These are phyloP conservation scores for Pichia nakasei DNA, from an alignment of 805 yeast species.

Conservation along the genomic window DNA sequence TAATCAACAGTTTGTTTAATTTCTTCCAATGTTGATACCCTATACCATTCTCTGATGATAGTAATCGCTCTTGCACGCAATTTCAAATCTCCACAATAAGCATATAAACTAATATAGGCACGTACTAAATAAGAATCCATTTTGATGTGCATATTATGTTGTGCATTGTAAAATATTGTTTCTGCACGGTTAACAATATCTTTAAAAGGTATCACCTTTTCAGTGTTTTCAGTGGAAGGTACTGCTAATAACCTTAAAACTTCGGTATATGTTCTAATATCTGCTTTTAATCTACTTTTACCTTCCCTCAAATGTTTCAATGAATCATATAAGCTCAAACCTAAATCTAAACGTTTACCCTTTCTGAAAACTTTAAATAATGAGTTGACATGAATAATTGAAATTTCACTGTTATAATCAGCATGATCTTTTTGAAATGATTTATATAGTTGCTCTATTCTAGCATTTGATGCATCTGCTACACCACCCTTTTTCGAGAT, in stretches of 20 bases:
- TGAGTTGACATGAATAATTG: conserved; percentile 37
- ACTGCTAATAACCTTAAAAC: conserved; percentile 16
- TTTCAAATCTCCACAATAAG: conserved; percentile 19
- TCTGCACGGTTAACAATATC: conserved; percentile 18
- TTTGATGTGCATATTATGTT: conserved; percentile 11
- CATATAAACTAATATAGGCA: conserved; percentile 20
- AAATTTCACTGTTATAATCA: conserved; percentile 21
- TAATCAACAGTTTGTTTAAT: conserved; percentile 12
- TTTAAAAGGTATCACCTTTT: conserved; percentile 5
- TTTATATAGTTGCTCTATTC: conserved; percentile 27
- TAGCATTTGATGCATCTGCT: conserved; percentile 24
- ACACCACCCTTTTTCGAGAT: conserved; percentile 1
- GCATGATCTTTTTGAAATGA: conserved; percentile 26
- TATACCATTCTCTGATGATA: conserved; percentile 22
- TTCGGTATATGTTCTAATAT: conserved; percentile 28
- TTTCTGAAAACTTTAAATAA: conserved; percentile 36
- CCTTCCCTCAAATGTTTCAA: conserved; percentile 13
- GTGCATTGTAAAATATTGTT: conserved; percentile 14
- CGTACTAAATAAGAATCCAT: conserved; percentile 16
- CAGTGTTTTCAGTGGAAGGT: conserved; percentile 2
- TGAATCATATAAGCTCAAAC: conserved; percentile 31
- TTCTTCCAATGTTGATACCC: conserved; percentile 18
- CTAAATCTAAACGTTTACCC: conserved; percentile 30
- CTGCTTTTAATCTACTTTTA: conserved; percentile 22
- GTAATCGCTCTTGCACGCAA: conserved; percentile 20